phyloP scores from a whole-genome alignment of 2,329 filamentous ascomycete genomes.

The Claviceps sorghi region DNA sequence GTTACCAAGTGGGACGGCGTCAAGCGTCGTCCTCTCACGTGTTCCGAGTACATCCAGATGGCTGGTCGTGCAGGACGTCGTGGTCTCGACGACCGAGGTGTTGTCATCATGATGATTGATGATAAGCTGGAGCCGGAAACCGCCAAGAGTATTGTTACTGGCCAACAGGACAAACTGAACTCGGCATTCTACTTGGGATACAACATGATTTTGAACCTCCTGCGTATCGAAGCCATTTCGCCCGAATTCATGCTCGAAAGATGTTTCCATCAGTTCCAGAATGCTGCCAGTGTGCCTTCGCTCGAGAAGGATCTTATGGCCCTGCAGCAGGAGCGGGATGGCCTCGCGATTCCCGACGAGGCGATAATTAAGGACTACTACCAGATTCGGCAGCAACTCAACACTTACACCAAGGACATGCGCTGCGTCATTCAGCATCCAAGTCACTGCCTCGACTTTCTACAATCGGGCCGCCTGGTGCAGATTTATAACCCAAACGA shows the following conservation, averaged over 20 bases:
- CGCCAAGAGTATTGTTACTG: constrained; percentile 91
- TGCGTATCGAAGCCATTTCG: constrained; percentile 97
- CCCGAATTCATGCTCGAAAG: constrained; percentile 98
- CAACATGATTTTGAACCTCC: constrained; percentile 96
- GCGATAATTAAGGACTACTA: constrained; percentile 87
- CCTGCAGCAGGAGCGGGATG: constrained; percentile 59
- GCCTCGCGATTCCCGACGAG: constrained; percentile 71
- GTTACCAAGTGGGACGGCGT: constrained; percentile 90
- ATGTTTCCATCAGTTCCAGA: constrained; percentile 98
- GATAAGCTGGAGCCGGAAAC: constrained; percentile 88
- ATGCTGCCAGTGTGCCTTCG: constrained; percentile 69
- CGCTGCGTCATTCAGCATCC: constrained; percentile 83
- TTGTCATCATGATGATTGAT: constrained; percentile 99
- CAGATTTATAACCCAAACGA: constrained; percentile 59
- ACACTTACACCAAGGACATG: constrained; percentile 77
- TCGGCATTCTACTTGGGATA: constrained; percentile 96
- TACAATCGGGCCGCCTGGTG: constrained; percentile 78
- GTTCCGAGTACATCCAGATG: constrained; percentile 98
- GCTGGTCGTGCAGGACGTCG: constrained; percentile 90
- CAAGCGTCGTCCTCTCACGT: constrained; percentile 67
- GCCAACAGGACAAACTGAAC: constrained; percentile 92
- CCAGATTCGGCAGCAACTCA: constrained; percentile 70
- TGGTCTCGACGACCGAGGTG: constrained; percentile 93
- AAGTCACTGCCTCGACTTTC: constrained; percentile 67
- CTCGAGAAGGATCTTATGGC: constrained; percentile 72